Evolutionary conservation across 495 filamentous ascomycete species (phyloP).

Genomic region (Aspergillus avenaceus): DNA sequence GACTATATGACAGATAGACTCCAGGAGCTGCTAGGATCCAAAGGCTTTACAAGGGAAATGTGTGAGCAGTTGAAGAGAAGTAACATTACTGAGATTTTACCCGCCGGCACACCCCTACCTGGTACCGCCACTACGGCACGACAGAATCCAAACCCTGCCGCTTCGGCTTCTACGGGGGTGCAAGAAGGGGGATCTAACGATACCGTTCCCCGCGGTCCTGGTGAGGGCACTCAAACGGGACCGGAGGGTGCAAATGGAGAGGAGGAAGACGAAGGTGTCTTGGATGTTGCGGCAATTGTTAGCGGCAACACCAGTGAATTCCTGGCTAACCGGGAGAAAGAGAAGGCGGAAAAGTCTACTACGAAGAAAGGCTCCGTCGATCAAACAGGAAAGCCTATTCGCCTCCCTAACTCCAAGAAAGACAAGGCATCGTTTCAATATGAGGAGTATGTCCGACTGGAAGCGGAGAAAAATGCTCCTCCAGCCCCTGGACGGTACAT

Average conservation of each 20-base stretch:
- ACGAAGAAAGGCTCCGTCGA: constrained; percentile 55
- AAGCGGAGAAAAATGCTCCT: constrained; percentile 31
- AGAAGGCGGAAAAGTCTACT: constrained; percentile 79
- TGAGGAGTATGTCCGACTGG: constrained; percentile 66
- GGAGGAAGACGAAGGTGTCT: constrained; percentile 72
- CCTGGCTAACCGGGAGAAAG: constrained; percentile 84
- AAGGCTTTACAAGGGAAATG: constrained; percentile 79
- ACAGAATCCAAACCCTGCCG: constrained; percentile 58
- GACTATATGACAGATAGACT: constrained; percentile 83
- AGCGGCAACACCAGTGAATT: constrained; percentile 91
- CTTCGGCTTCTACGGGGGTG: constrained; percentile 51
- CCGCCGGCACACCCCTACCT: constrained; percentile 57
- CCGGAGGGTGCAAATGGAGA: constrained; percentile 40
- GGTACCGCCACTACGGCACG: constrained; percentile 42
- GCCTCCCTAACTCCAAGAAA: constrained; percentile 79
- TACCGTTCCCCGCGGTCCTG: constrained; percentile 46
- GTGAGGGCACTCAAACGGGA: constrained; percentile 45
- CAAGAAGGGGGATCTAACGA: constrained; percentile 27
- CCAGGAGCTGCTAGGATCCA: constrained; percentile 58
- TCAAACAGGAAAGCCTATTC: constrained; percentile 45
- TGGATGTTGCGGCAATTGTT: constrained; percentile 93
- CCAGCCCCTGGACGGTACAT: constrained; percentile 29
- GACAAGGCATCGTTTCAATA: constrained; percentile 74
- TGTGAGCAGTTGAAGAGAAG: constrained; percentile 93
- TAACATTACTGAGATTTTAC: constrained; percentile 82